phyloP scores from a whole-genome alignment of 768 basidiomycete genomes.

The Suillus bovinus region DNA sequence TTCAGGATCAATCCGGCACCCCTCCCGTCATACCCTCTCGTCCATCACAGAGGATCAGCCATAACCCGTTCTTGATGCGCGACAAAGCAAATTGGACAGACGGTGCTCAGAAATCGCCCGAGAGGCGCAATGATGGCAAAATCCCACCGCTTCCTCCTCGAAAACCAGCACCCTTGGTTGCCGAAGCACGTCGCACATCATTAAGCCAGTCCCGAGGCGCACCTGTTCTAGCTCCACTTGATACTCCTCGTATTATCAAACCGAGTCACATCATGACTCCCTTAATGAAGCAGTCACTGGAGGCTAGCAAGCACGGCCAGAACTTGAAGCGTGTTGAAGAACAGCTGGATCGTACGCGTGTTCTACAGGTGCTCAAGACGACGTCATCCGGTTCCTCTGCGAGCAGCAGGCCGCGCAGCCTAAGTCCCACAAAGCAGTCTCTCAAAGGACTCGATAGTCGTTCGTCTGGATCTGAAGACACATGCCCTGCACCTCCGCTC shows the following conservation, averaged over 20 bases:
- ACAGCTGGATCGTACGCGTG: conserved; percentile 65
- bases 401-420: conserved; percentile 29
- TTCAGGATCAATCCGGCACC: conserved; percentile 12
- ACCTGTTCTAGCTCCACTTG: conserved; percentile 7
- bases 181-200: conserved; percentile 21
- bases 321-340: conserved; percentile 69
- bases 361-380: conserved; percentile 72
- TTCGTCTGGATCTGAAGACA: conserved; percentile 22
- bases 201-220: conserved; percentile 8
- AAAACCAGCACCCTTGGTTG: conserved; percentile 32
- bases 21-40: conserved; percentile 14
- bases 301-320: conserved; percentile 72
- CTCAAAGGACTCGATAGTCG: neutral
- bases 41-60: conserved; percentile 23
- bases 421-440: conserved; percentile 29
- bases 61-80: conserved; percentile 32
- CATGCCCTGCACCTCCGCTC: conserved; percentile 31
- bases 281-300: conserved; percentile 72
- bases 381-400: conserved; percentile 38
- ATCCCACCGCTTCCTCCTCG: conserved; percentile 36
- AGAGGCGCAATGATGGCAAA: conserved; percentile 22
- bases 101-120: neutral
- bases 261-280: conserved; percentile 54
- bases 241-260: conserved; percentile 24
- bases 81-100: conserved; percentile 19